These are phyloP conservation scores for Colletotrichum musae DNA, from an alignment of 2,329 filamentous ascomycete genomes.

Conservation along the genomic window DNA sequence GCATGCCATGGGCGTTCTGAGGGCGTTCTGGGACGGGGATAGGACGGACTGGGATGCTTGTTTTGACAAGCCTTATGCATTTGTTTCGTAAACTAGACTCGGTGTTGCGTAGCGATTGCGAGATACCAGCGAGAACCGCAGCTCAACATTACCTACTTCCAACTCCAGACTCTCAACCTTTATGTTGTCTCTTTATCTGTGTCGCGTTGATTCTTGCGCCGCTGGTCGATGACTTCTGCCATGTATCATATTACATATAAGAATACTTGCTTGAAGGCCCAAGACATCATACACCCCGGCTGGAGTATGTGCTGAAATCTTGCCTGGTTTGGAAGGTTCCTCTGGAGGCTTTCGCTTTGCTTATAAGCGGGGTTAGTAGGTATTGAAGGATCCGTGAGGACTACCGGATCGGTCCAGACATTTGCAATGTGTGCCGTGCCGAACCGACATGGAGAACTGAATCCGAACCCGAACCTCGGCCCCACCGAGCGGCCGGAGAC, in stretches of 20 bases:
- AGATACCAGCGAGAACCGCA: neutral
- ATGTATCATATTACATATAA: no score
- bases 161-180: no score
- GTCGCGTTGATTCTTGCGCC: neutral
- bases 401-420: neutral
- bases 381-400: neutral
- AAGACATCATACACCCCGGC: no score
- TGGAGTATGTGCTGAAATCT: no score
- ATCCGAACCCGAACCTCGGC: neutral
- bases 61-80: constrained; percentile 52
- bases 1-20: constrained; percentile 49
- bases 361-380: neutral
- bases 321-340: neutral
- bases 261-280: no score
- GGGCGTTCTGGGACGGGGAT: constrained; percentile 53
- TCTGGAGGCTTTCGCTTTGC: no score
- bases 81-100: constrained; percentile 39
- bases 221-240: neutral
- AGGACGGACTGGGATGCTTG: constrained; percentile 54
- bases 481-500: neutral
- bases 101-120: neutral
- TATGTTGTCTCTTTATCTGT: no score
- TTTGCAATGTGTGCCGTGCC: neutral
- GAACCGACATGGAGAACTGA: neutral
- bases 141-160: neutral